These are phyloP conservation scores for Venturia carpophila DNA, from an alignment of 2,329 filamentous ascomycete genomes.

Conservation along the genomic window DNA sequence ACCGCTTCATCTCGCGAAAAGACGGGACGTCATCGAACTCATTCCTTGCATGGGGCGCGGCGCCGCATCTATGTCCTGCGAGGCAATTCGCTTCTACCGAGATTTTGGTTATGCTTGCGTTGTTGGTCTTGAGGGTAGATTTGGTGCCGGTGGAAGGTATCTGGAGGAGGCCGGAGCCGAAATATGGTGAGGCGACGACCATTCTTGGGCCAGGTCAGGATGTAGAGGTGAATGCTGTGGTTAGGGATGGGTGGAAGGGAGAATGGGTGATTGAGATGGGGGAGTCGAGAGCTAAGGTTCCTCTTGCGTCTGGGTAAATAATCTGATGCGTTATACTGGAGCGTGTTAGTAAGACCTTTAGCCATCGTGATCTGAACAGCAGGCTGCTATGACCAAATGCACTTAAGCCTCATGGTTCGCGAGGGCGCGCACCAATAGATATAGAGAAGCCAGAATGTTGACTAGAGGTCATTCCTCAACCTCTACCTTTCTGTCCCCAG, in stretches of 20 bases:
- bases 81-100: constrained; percentile 26
- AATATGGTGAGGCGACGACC: background rate
- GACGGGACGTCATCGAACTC: background rate
- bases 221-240: background rate
- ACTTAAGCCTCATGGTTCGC: too few species aligned
- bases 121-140: constrained; percentile 24
- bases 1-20: constrained; percentile 21
- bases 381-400: too few species aligned
- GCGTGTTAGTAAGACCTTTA: too few species aligned
- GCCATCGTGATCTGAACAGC: too few species aligned
- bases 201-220: background rate
- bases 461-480: too few species aligned
- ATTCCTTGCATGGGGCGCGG: constrained; percentile 21
- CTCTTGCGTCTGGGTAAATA: constrained; percentile 3
- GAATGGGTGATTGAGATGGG: constrained; percentile 12
- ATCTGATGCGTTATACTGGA: too few species aligned
- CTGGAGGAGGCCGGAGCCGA: background rate
- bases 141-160: constrained; percentile 14
- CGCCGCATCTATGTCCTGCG: constrained; percentile 27
- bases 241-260: constrained; percentile 2
- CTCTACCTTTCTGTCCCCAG: too few species aligned
- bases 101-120: constrained; percentile 24
- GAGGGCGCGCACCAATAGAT: too few species aligned
- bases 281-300: constrained; percentile 1
- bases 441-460: too few species aligned